Conservation (phyloP, 2,329 filamentous ascomycete genomes). For the Lecanicillium sp. region DNA sequence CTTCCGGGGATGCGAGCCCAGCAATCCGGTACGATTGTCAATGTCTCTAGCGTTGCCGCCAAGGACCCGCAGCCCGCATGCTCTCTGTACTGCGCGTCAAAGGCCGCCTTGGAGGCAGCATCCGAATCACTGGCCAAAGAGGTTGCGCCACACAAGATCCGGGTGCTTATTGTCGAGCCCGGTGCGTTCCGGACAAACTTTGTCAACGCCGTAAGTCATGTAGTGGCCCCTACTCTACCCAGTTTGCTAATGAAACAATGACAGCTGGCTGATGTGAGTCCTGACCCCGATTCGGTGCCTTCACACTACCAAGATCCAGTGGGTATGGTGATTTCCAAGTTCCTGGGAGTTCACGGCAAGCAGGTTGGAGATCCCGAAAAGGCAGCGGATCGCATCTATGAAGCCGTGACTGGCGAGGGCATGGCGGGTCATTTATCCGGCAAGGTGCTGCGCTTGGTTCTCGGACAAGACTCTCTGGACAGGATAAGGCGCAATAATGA, state of each 20-base stretch:
- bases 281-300: constrained; percentile 12
- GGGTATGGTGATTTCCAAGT: constrained; percentile 15
- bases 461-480: constrained; percentile 25
- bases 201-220: constrained; percentile 17
- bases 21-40: constrained; percentile 33
- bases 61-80: constrained; percentile 28
- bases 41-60: constrained; percentile 37
- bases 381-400: constrained; percentile 27
- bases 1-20: constrained; percentile 37
- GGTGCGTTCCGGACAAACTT: constrained; percentile 44
- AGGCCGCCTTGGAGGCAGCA: constrained; percentile 34
- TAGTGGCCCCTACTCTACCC: no score
- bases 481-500: constrained; percentile 18
- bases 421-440: constrained; percentile 17
- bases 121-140: constrained; percentile 35
- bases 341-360: constrained; percentile 20
- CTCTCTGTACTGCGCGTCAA: constrained; percentile 37
- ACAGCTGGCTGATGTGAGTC: constrained; percentile 10
- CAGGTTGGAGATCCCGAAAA: constrained; percentile 33
- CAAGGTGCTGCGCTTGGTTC: constrained; percentile 22
- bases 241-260: not conserved
- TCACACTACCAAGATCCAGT: constrained; percentile 21
- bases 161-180: constrained; percentile 37
- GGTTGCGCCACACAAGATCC: constrained; percentile 33
- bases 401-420: constrained; percentile 25